Percentiles rank a stretch among this genome's conserved stretches.
Evolutionary conservation across 805 yeast genomes (phyloP).

Genomic region (Metschnikowia anglica): DNA sequence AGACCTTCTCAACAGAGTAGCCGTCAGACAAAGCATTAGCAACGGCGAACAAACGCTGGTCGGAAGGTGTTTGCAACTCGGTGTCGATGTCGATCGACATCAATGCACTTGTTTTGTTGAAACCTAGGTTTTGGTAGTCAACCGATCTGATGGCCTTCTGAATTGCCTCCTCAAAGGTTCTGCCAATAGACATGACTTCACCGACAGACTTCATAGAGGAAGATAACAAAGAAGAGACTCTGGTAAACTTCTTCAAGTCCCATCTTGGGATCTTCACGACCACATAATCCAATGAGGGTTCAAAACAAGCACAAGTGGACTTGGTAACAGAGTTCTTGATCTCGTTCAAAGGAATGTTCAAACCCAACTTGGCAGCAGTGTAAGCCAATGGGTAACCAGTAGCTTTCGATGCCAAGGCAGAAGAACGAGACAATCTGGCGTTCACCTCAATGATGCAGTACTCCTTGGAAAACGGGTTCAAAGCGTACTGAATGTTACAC

Average conservation of each 20-base stretch:
- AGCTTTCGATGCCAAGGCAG: constrained; percentile 98
- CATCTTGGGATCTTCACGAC: constrained; percentile 98
- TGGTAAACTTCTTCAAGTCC: constrained; percentile 94
- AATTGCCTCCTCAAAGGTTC: constrained; percentile 96
- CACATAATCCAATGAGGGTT: constrained; percentile 94
- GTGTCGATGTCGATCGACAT: constrained; percentile 90
- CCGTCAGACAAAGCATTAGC: constrained; percentile 91
- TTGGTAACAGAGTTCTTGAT: constrained; percentile 91
- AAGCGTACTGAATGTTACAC: constrained; percentile 96
- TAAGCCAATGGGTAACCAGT: constrained; percentile 98
- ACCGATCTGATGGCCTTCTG: constrained; percentile 97
- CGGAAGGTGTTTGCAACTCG: constrained; percentile 96
- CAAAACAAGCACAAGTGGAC: constrained; percentile 94
- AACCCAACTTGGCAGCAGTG: constrained; percentile 95
- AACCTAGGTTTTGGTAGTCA: constrained; percentile 94
- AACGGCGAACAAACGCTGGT: constrained; percentile 91
- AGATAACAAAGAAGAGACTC: constrained; percentile 83
- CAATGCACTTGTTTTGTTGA: constrained; percentile 78
- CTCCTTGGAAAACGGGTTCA: constrained; percentile 90
- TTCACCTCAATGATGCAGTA: constrained; percentile 97
- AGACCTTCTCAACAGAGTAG: constrained; percentile 87
- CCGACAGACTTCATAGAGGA: constrained; percentile 99
- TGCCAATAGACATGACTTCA: constrained; percentile 97
- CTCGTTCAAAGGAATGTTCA: constrained; percentile 88
- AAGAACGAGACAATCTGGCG: constrained; percentile 95